Conservation (phyloP, 2,329 filamentous ascomycete species). For the Phaeosphaeriaceae sp. region DNA sequence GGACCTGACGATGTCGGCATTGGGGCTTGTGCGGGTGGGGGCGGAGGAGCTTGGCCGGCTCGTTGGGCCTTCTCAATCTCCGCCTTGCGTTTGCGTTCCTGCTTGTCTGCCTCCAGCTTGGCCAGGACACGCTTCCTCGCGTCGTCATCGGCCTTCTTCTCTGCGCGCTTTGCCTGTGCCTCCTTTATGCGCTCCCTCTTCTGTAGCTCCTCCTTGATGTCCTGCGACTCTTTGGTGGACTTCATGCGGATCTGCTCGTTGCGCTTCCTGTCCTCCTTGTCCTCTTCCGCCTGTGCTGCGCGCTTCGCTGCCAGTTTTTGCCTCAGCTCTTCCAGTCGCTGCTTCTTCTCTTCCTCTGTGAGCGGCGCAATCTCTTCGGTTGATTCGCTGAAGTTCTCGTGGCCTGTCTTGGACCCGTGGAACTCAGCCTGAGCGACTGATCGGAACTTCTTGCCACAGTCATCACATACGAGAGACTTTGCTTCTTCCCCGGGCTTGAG, state of each 20-base stretch:
- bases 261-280: conserved; percentile 81
- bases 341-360: conserved; percentile 89
- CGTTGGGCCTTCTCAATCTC: conserved; percentile 85
- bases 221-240: conserved; percentile 85
- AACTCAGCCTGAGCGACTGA: conserved; percentile 83
- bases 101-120: conserved; percentile 94
- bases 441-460: conserved; percentile 91
- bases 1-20: conserved; percentile 56
- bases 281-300: conserved; percentile 70
- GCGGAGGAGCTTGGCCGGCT: conserved; percentile 70
- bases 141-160: conserved; percentile 84
- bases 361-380: conserved; percentile 90
- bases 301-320: conserved; percentile 76
- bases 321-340: conserved; percentile 77
- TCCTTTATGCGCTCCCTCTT: conserved; percentile 93
- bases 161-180: conserved; percentile 81
- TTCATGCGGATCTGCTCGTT: conserved; percentile 90
- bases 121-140: conserved; percentile 90
- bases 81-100: conserved; percentile 82
- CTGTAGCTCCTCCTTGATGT: conserved; percentile 85
- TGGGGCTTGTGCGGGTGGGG: conserved; percentile 57
- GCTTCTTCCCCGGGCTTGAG: conserved; percentile 75
- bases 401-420: conserved; percentile 88
- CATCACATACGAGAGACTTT: conserved; percentile 88
- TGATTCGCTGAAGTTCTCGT: conserved; percentile 90